A percentile compares a stretch with the other conserved stretches of the same genome.
phyloP scores from a whole-genome alignment of 352 stramenopile genomes.

The Pythium dissimile region DNA sequence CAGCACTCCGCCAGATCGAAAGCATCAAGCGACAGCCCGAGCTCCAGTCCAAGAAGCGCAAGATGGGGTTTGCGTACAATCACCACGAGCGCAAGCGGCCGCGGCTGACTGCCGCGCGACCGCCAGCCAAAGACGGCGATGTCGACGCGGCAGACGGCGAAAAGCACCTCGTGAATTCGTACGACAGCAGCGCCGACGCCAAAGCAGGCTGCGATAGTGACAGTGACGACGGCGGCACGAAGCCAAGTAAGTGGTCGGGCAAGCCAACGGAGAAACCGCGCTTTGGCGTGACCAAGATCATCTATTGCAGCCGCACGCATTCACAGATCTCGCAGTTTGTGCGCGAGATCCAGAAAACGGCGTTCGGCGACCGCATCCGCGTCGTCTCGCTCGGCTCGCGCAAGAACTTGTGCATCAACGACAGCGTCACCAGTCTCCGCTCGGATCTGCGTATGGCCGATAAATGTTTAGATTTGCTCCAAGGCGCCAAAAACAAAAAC shows the following conservation, averaged over 20 bases:
- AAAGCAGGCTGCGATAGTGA: slow-evolving; percentile 16
- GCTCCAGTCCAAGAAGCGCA: slow-evolving; percentile 59
- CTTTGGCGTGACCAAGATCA: slow-evolving; percentile 75
- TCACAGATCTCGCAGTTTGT: slow-evolving; percentile 90
- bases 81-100: slow-evolving; percentile 54
- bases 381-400: slow-evolving; percentile 80
- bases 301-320: slow-evolving; percentile 90
- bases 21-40: slow-evolving; percentile 48
- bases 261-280: slow-evolving; percentile 21
- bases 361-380: slow-evolving; percentile 62
- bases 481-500: slow-evolving; percentile 53
- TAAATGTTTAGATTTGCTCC: slow-evolving; percentile 85
- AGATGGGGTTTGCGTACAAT: slow-evolving; percentile 58
- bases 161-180: slow-evolving; percentile 68
- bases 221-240: slow-evolving; percentile 30
- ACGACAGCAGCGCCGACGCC: slow-evolving; percentile 50
- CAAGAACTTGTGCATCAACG: slow-evolving; percentile 83
- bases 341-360: slow-evolving; percentile 82
- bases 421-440: slow-evolving; percentile 52
- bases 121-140: not conserved
- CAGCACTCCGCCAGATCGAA: slow-evolving; percentile 53
- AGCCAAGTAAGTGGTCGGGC: not conserved
- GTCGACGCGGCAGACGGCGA: slow-evolving; percentile 27
- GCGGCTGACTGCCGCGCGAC: not conserved
- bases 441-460: slow-evolving; percentile 84